Evolutionary conservation across 352 stramenopile genomes (phyloP), one percentile per base, ranked within the genome.

Genomic region (Proteromonas lacertae): DNA sequence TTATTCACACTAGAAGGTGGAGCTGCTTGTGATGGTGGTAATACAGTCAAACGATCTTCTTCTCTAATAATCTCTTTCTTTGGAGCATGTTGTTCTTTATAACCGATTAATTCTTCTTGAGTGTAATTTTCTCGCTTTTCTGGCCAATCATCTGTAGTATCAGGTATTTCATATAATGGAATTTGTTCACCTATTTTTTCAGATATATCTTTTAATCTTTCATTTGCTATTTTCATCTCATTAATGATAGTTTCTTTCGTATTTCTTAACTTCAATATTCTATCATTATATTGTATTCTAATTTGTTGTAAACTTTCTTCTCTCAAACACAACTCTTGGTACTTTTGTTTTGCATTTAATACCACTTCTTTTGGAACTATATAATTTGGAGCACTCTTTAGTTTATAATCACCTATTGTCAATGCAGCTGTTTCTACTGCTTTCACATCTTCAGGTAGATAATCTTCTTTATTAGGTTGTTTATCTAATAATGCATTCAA

Each of bases 341-440:
- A 38, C 36, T 84, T 84, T 42, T 72, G 75, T 19, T 57, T 56
- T 1, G 65, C 62, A 26, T 82, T 78, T 16, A 80, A 42, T 35
- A 43, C 63, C 40, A 75, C 62, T 16, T 70, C 53, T 29, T 72
- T 60, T 3, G 71, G 71, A 7, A 87, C 71, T 3, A 78, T 64
- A 42, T 86, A 87, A 36, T 67, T 59, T 4, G 49, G 42, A 7
- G 56, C 61, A 1, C 57, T 69, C 50, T 88, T 88, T 26, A 87
- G 47, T 42, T 81, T 78, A 52, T 79, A 86, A 50, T 83, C 69
- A 1, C 72, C 69, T 59, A 83, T 71, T 43, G 79, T 74, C 21
- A 64, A 56, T 35, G 62, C 57, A 2, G 74, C 69, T 20, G 69
- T 69, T 0, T 62, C 54, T 35, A 90, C 82, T 0, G 74, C 69